Evolutionary conservation across 768 basidiomycete genomes (phyloP).

Genomic region (Xerocomellus amylosporus): DNA sequence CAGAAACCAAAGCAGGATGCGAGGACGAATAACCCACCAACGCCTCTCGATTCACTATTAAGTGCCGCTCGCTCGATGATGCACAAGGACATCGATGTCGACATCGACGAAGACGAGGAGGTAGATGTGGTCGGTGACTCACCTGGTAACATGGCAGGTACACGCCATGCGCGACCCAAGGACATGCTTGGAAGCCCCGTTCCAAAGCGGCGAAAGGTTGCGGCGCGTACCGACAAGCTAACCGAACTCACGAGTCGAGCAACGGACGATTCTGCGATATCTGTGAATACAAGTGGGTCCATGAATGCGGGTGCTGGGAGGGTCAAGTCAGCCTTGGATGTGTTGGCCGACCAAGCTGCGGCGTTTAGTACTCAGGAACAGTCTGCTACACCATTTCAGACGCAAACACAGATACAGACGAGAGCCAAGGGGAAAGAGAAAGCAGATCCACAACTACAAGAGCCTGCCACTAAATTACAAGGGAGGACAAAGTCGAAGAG

Average conservation of each 20-base stretch:
- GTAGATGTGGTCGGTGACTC: constrained; percentile 23
- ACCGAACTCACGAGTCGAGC: constrained; percentile 1
- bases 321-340: constrained; percentile 59
- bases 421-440: constrained; percentile 26
- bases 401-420: neutral
- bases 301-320: constrained; percentile 17
- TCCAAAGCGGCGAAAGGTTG: constrained; percentile 38
- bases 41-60: constrained; percentile 57
- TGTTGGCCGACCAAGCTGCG: constrained; percentile 72
- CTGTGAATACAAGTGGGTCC: neutral
- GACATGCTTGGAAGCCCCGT: constrained; percentile 35
- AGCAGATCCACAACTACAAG: constrained; percentile 1
- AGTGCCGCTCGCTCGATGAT: constrained; percentile 61
- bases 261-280: neutral
- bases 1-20: constrained; percentile 18
- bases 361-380: constrained; percentile 43
- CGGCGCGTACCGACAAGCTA: constrained; percentile 9
- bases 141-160: constrained; percentile 19
- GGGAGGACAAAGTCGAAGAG: constrained; percentile 8
- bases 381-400: neutral
- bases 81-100: constrained; percentile 33
- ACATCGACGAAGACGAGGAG: constrained; percentile 31
- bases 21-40: constrained; percentile 34
- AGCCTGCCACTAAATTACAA: constrained; percentile 6
- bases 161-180: constrained; percentile 28